Evolutionary conservation across 306 rosid genomes (phyloP), one percentile per base, ranked within the genome.

Genomic region (Psophocarpus tetragonolobus): DNA sequence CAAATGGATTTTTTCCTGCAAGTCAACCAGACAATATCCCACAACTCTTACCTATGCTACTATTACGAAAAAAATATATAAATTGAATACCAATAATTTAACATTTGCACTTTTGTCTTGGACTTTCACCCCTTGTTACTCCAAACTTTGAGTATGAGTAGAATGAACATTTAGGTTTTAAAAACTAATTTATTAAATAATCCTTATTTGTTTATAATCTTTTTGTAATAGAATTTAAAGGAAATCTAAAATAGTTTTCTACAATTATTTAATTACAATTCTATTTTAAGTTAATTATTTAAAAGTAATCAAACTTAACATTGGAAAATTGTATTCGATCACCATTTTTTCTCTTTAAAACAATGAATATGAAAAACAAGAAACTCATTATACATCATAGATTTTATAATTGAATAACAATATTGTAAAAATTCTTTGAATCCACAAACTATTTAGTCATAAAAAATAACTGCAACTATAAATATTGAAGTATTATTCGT

Each of bases 21-120:
- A 54, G 77, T 73, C 53, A 54, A 54, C 51, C 54, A 35, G 36
- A 54, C 66, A 73, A 72, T 72, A 33, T 30, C 20, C 36, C 35
- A 53, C 23, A 33, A 51, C 13, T 71, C 20, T 48, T 17, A 4
- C 12, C 4, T 1, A 27, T 12, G 58, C 32, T 27, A 5, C 64
- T 4, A 17, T 18, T 50, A 57, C 33, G 17, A 4, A 12, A 26
- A 23, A 12, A 4, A 18, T 45, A 3, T 5, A 20, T 20, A 20
- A 58, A 27, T 26, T 26, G 27, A 58, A 13, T 26, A 27, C 62
- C 62, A 21, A 56, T 56, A 56, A 24, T 10, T 8, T 54, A 54
- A 3, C 32, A 9, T 20, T 11, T 23, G 5, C 65, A 15, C 36
- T 27, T 60, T 12, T 6, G 23, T 27, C 23, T 14, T 30, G 41